Percentiles rank a stretch among this genome's conserved stretches.
phyloP scores from a whole-genome alignment of 176 grass and related monocot species.

The Oryza rufipogon region DNA sequence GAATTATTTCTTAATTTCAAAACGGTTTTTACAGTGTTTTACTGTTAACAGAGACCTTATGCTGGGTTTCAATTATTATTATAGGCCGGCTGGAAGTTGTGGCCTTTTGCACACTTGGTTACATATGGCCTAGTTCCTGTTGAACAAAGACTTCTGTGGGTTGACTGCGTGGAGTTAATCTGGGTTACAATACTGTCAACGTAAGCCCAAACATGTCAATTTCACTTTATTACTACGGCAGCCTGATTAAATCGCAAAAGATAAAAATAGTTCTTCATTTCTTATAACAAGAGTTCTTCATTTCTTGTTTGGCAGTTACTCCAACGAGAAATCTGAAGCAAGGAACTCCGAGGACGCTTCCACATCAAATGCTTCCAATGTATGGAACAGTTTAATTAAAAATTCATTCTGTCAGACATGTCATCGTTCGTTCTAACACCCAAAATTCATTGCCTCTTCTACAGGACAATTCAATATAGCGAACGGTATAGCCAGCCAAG shows the following conservation, averaged over 20 bases:
- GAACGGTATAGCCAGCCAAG: background rate
- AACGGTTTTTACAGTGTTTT: background rate
- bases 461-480: slow-evolving; percentile 42
- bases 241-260: background rate
- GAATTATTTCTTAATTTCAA: background rate
- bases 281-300: background rate
- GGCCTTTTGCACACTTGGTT: slow-evolving; percentile 93
- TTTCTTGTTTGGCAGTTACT: slow-evolving; percentile 59
- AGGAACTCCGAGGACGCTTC: slow-evolving; percentile 59
- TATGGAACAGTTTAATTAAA: background rate
- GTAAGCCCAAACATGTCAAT: slow-evolving; percentile 43
- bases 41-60: background rate
- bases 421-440: slow-evolving; percentile 2
- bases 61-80: slow-evolving; percentile 21
- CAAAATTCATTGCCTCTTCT: background rate
- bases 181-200: slow-evolving; percentile 98
- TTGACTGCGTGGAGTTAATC: slow-evolving; percentile 87
- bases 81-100: slow-evolving; percentile 96
- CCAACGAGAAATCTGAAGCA: slow-evolving; percentile 96
- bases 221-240: background rate
- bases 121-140: slow-evolving; percentile 89
- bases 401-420: background rate
- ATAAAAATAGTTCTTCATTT: background rate
- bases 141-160: slow-evolving; percentile 97
- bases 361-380: slow-evolving; percentile 16